Base-by-base conservation (phyloP, 176 grass and related monocot species). In the Oryza meyeriana region DNA sequence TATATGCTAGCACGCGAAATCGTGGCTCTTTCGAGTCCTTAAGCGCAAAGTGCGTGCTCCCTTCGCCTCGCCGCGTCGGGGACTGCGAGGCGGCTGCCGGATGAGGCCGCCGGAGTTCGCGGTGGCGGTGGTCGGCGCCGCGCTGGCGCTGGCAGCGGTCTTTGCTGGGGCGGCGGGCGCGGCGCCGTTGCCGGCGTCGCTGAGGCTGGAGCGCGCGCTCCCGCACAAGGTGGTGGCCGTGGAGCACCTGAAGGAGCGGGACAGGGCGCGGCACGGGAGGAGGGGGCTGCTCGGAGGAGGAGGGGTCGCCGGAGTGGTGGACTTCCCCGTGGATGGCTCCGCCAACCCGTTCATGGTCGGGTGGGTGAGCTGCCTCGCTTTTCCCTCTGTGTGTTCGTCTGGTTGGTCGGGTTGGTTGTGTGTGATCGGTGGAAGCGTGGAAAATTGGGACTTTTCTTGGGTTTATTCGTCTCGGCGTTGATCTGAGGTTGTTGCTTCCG, bases 251-350 rank as follows among this genome's bases (percentile, higher is more conserved):
- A 85, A 27, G 67, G 84, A 81, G 41, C 84, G 92, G 65, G 95
- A 98, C 83, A 33, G 79, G 86, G 86, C 84, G 44, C 88, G 95
- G 58, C 86, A 91, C 74, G 28, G 52, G 9, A 72, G 88, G 81
- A 89, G 92, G 78, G 82, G 89, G 34, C 57, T 92, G n/a, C 86
- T 92, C 24, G 75, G 83, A 4, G 88, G 55, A 58, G 73, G 69
- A 12, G 39, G 71, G 22, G 72, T 67, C 50, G 85, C 83, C 20
- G 91, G 96, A 16, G 92, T 95, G 14, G 95, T 90, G 32, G 90
- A 98, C 86, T 98, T 95, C 81, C 82, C 95, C 66, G 95, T 98
- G 14, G 90, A 98, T 30, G 95, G 95, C 75, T 94, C 95, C 33
- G 88, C 88, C 6, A 95, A 98, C 61, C 95, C 95, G 69, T 91